Conservation (phyloP, 179 eudicot species). For the Amaranthus tricolor region DNA sequence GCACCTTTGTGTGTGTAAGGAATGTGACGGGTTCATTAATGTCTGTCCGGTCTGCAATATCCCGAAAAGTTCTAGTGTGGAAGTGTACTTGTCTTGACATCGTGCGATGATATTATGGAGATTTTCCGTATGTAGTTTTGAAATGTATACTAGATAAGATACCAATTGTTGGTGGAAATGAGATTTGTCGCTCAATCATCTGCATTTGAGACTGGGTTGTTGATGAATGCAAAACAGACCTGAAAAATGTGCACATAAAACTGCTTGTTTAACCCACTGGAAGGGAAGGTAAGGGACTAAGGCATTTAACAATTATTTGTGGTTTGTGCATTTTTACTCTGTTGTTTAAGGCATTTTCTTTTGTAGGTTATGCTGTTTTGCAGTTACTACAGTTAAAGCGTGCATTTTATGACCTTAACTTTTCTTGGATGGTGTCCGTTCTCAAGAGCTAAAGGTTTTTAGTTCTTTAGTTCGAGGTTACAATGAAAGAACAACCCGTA, state of each 20-base stretch:
- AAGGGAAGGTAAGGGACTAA: background rate
- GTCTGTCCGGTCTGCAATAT: conserved; percentile 73
- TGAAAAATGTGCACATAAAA: conserved; percentile 17
- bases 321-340: no score
- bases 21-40: conserved; percentile 50
- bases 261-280: conserved; percentile 8
- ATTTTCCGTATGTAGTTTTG: conserved; percentile 20
- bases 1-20: conserved; percentile 77
- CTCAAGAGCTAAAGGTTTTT: no score
- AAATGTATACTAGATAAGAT: conserved; percentile 25
- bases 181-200: conserved; percentile 19
- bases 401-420: no score
- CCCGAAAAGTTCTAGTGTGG: conserved; percentile 64
- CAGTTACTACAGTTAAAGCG: background rate
- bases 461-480: no score
- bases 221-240: conserved; percentile 32
- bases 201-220: conserved; percentile 32
- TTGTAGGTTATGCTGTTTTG: background rate
- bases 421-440: no score
- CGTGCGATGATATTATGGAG: conserved; percentile 1
- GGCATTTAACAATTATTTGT: background rate
- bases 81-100: conserved; percentile 66
- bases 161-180: conserved; percentile 31
- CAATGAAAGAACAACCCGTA: no score
- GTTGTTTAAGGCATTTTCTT: no score